Conservation (phyloP, 148 eudicot genomes). For the Fagopyrum tataricum region DNA sequence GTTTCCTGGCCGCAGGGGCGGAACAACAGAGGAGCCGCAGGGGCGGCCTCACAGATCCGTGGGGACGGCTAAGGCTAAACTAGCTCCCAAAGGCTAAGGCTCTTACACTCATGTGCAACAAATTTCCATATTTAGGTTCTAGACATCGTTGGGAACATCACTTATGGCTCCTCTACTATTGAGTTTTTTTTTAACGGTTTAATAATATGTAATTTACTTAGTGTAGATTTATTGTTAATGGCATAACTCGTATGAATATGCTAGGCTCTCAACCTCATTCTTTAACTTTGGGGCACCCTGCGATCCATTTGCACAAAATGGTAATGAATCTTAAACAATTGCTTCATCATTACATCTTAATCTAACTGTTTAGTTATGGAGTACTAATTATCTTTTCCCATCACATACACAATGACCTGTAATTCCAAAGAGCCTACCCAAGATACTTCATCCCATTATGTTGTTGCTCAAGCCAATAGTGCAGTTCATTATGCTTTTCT, state of each 20-base stretch:
- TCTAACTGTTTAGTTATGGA: constrained; percentile 3
- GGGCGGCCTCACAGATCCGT: no score
- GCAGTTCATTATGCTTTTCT: constrained; percentile 76
- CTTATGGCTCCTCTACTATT: no score
- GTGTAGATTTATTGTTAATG: neutral
- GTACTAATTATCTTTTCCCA: constrained; percentile 3
- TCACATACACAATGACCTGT: constrained; percentile 80
- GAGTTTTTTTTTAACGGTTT: no score
- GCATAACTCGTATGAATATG: constrained; percentile 8
- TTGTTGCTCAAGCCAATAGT: constrained; percentile 73
- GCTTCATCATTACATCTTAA: neutral
- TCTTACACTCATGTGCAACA: no score
- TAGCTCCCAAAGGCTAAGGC: no score
- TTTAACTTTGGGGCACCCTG: constrained; percentile 54
- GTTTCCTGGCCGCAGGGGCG: no score
- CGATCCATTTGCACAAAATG: constrained; percentile 78
- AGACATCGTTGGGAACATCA: no score
- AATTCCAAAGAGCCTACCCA: constrained; percentile 43
- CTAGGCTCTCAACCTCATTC: constrained; percentile 91
- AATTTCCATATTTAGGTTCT: no score
- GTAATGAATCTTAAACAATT: constrained; percentile 28
- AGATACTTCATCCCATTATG: constrained; percentile 50
- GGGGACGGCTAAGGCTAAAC: no score
- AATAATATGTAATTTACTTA: neutral
- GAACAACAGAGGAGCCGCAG: no score